These are phyloP conservation scores for Neoboletus magnificus DNA, from an alignment of 768 basidiomycete species.

Conservation along the genomic window DNA sequence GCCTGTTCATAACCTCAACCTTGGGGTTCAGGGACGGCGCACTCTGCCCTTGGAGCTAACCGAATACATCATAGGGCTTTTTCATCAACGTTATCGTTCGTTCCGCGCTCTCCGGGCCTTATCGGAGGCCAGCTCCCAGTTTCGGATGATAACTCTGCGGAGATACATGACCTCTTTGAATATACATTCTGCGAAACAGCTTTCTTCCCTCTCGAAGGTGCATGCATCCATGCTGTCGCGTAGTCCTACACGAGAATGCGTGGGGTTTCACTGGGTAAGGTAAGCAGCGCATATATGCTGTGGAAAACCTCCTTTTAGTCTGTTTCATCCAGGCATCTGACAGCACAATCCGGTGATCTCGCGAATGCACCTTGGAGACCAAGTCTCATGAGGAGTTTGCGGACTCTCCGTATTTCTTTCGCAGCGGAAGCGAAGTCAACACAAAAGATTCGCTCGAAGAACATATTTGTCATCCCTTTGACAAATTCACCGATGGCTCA, in stretches of 20 bases:
- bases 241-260: conserved; percentile 9
- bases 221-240: conserved; percentile 31
- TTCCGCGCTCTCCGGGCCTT: conserved; percentile 39
- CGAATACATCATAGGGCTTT: conserved; percentile 29
- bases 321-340: conserved; percentile 17
- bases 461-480: conserved; percentile 34
- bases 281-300: conserved; percentile 32
- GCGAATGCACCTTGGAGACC: conserved; percentile 27
- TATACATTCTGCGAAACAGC: conserved; percentile 19
- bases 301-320: neutral
- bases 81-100: conserved; percentile 14
- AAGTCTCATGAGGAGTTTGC: conserved; percentile 34
- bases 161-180: conserved; percentile 26
- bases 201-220: conserved; percentile 30
- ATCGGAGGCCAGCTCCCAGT: conserved; percentile 38
- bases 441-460: conserved; percentile 37
- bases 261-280: conserved; percentile 47
- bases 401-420: conserved; percentile 42
- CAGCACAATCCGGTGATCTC: conserved; percentile 16
- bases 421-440: conserved; percentile 41
- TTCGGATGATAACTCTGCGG: conserved; percentile 44
- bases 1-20: neutral
- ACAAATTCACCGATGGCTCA: conserved; percentile 25
- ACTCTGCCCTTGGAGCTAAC: conserved; percentile 32
- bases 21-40: conserved; percentile 1